Conservation (phyloP, 2,329 filamentous ascomycete genomes). For the Tolypocladium amazonense region DNA sequence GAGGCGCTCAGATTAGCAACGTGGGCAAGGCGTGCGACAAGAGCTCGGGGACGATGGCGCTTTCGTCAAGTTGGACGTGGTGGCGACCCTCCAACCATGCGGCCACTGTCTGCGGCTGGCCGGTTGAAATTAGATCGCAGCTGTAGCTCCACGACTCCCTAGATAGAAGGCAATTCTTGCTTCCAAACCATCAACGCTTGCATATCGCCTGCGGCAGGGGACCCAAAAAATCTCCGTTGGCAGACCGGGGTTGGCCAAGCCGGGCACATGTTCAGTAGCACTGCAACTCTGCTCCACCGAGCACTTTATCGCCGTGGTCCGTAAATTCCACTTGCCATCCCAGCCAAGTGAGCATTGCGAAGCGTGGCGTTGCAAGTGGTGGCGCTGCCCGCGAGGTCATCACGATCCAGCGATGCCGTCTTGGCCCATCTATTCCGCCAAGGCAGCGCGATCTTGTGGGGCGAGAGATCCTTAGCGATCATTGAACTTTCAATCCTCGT, state of each 20-base stretch:
- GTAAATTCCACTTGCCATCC: background rate
- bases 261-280: background rate
- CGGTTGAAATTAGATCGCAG: background rate
- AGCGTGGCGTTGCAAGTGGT: background rate
- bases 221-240: background rate
- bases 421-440: background rate
- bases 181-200: background rate
- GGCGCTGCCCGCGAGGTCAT: background rate
- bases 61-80: background rate
- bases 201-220: background rate
- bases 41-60: background rate
- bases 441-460: background rate
- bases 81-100: background rate
- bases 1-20: background rate
- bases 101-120: background rate
- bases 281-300: background rate
- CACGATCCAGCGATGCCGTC: background rate
- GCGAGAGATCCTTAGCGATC: background rate
- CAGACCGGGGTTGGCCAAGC: background rate
- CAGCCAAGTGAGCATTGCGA: background rate
- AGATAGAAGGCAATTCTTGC: background rate
- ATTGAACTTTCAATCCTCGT: background rate
- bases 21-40: background rate
- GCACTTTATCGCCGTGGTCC: background rate
- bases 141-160: background rate